A percentile compares a stretch with the other conserved stretches of the same genome.
These are phyloP conservation scores for Kernera saxatilis DNA, from an alignment of 345 rosid genomes.

Conservation along the genomic window DNA sequence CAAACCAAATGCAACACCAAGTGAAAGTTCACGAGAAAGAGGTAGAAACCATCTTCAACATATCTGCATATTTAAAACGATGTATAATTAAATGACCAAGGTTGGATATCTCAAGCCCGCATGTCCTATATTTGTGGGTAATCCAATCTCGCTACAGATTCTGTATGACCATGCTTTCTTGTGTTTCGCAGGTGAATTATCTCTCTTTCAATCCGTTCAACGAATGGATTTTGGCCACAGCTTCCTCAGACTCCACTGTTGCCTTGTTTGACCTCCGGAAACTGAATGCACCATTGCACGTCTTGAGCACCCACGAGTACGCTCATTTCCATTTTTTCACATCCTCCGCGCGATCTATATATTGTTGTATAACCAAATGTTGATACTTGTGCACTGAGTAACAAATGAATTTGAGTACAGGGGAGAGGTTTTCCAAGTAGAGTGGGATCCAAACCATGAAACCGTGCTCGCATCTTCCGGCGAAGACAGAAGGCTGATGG, in stretches of 20 bases:
- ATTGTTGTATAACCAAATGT: not conserved
- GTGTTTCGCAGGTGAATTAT: slow-evolving; percentile 55
- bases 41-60: slow-evolving; percentile 34
- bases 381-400: not conserved
- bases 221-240: slow-evolving; percentile 91
- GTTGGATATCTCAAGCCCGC: too few relatives aligned
- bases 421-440: slow-evolving; percentile 87
- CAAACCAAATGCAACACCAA: slow-evolving; percentile 55
- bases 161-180: not conserved
- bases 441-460: slow-evolving; percentile 97
- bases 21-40: slow-evolving; percentile 84
- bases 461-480: slow-evolving; percentile 89
- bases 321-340: slow-evolving; percentile 13
- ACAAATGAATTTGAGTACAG: not conserved
- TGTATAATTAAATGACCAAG: too few relatives aligned
- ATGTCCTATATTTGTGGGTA: not conserved
- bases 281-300: slow-evolving; percentile 58
- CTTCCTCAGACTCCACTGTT: slow-evolving; percentile 80
- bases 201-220: slow-evolving; percentile 82
- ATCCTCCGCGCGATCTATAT: not conserved
- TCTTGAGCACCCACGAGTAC: slow-evolving; percentile 69
- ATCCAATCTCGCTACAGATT: too few relatives aligned
- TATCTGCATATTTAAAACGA: not conserved
- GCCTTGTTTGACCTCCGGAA: slow-evolving; percentile 80
- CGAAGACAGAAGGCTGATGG: slow-evolving; percentile 84